Evolutionary conservation across 345 rosid species (phyloP).

Genomic region (Pistacia vera): DNA sequence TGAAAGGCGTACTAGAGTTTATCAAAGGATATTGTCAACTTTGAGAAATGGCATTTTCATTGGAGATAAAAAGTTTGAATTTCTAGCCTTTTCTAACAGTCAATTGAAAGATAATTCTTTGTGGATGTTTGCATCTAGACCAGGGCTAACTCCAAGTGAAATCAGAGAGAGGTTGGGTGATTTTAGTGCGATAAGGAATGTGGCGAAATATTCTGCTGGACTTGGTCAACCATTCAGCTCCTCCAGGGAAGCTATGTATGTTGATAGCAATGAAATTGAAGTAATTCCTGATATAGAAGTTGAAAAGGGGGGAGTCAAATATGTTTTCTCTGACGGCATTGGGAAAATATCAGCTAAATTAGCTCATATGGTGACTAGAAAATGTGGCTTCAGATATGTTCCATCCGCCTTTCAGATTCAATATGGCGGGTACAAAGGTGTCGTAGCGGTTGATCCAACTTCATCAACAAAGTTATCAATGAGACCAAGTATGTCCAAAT

Average conservation of each 20-base stretch:
- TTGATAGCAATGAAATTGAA: constrained; percentile 38
- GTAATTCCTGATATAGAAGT: constrained; percentile 51
- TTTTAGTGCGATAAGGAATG: constrained; percentile 42
- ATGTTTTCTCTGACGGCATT: constrained; percentile 52
- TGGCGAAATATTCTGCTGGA: constrained; percentile 58
- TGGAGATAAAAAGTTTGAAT: constrained; percentile 45
- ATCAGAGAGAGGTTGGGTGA: constrained; percentile 54
- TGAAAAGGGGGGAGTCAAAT: constrained; percentile 16
- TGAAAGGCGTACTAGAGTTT: constrained; percentile 32
- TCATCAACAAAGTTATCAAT: constrained; percentile 48
- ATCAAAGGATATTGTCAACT: constrained; percentile 41
- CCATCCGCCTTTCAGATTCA: constrained; percentile 52
- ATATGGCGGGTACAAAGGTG: constrained; percentile 65
- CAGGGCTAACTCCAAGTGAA: constrained; percentile 36
- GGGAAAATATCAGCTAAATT: constrained; percentile 64
- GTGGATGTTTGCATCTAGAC: constrained; percentile 70
- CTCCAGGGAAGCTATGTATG: constrained; percentile 46
- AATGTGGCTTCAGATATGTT: constrained; percentile 28
- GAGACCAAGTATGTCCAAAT: constrained; percentile 43
- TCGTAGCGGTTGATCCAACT: constrained; percentile 65
- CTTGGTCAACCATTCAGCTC: constrained; percentile 61
- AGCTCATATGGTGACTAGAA: constrained; percentile 48
- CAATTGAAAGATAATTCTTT: constrained; percentile 55
- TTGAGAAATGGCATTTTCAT: constrained; percentile 49
- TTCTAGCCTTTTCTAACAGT: constrained; percentile 61